phyloP scores from a whole-genome alignment of 176 grass and related monocot genomes.

The Leersia perrieri region DNA sequence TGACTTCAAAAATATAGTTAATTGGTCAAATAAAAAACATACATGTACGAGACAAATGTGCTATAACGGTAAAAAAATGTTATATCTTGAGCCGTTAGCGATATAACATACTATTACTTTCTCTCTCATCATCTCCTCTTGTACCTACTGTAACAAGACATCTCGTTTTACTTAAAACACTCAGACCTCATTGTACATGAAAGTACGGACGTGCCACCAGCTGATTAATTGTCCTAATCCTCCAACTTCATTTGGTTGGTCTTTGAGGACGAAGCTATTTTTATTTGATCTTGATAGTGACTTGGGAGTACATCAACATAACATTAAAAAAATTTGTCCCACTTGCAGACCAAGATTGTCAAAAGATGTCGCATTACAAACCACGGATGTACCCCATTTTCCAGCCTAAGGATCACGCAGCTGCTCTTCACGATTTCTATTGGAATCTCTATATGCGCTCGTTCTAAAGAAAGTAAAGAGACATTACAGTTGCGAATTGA shows the following conservation, averaged over 20 bases:
- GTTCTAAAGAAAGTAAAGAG: neutral
- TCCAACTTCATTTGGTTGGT: neutral
- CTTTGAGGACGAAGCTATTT: neutral
- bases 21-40: too few relatives aligned
- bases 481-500: neutral
- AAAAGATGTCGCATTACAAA: conserved; percentile 7
- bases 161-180: too few relatives aligned
- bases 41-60: too few relatives aligned
- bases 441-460: neutral
- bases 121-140: too few relatives aligned
- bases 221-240: neutral
- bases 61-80: too few relatives aligned
- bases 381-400: neutral
- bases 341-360: conserved; percentile 16
- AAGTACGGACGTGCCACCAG: neutral
- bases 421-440: conserved; percentile 8
- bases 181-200: too few relatives aligned
- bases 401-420: conserved; percentile 14
- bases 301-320: neutral
- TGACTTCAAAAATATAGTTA: too few relatives aligned
- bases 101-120: too few relatives aligned
- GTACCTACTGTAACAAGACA: too few relatives aligned
- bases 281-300: conserved; percentile 9
- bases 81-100: too few relatives aligned
- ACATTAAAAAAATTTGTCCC: conserved; percentile 24